These are phyloP conservation scores for Allomyces macrogynus DNA, from an alignment of 192 early-diverging fungal species.

Conservation along the genomic window DNA sequence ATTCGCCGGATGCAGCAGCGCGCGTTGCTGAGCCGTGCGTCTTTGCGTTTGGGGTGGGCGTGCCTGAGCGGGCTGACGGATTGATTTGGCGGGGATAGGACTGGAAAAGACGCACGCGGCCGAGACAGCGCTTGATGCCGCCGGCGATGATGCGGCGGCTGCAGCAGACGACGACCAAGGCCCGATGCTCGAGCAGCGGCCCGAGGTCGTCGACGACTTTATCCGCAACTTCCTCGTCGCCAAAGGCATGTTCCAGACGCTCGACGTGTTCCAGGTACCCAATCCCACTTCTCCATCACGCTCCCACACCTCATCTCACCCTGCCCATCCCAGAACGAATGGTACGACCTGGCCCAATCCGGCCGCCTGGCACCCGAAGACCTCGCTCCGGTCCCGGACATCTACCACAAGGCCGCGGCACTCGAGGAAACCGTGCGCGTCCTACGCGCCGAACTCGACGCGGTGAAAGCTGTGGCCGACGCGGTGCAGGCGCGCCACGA, in stretches of 20 bases:
- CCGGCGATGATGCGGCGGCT: no score
- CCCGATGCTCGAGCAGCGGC: constrained; percentile 11
- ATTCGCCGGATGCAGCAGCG: no score
- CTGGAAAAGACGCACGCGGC: no score
- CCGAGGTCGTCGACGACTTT: constrained; percentile 37
- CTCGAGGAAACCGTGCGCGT: no score
- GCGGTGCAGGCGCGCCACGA: constrained; percentile 23
- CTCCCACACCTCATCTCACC: not conserved
- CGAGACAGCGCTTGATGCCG: no score
- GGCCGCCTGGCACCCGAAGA: constrained; percentile 22
- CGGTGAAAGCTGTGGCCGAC: constrained; percentile 27
- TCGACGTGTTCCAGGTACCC: constrained; percentile 33
- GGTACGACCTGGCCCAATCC: constrained; percentile 32
- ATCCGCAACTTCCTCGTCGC: constrained; percentile 30
- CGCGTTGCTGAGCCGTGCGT: no score
- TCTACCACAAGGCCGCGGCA: constrained; percentile 10
- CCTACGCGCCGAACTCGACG: not conserved
- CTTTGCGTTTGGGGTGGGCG: no score
- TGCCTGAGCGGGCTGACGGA: no score
- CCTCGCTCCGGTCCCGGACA: constrained; percentile 25
- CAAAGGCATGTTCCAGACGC: constrained; percentile 24
- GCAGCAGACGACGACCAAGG: no score
- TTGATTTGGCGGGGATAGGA: no score
- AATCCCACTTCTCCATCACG: not conserved
- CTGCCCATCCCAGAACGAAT: constrained; percentile 22